These are phyloP conservation scores for Arthrobotrys musiformis DNA, from an alignment of 2,329 filamentous ascomycete species.

Conservation along the genomic window DNA sequence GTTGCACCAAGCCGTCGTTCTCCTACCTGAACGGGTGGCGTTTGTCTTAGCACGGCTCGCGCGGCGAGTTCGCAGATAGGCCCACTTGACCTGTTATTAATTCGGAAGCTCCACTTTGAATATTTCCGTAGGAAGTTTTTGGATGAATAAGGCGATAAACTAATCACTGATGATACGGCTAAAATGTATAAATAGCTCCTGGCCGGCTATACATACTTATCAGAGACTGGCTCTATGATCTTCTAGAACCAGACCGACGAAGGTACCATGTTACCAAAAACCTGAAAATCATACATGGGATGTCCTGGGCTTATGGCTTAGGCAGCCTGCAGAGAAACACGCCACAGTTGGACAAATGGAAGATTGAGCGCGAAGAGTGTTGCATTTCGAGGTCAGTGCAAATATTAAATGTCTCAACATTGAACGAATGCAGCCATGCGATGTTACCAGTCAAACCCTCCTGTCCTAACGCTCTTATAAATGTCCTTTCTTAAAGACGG, in stretches of 20 bases:
- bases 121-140: neutral
- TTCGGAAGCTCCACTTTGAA: slow-evolving; percentile 16
- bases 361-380: neutral
- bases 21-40: slow-evolving; percentile 43
- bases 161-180: neutral
- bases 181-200: neutral
- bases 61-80: slow-evolving; percentile 11
- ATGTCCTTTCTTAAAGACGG: too few relatives aligned
- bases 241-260: neutral
- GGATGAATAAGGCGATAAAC: neutral
- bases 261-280: too few relatives aligned
- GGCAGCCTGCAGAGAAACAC: neutral
- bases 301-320: neutral
- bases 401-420: neutral
- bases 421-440: too few relatives aligned
- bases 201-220: neutral
- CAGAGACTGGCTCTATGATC: neutral
- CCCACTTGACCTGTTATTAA: neutral
- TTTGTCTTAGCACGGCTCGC: slow-evolving; percentile 27
- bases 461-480: too few relatives aligned
- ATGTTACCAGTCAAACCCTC: too few relatives aligned
- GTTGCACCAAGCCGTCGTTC: slow-evolving; percentile 22
- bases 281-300: neutral
- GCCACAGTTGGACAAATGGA: neutral
- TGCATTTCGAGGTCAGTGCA: neutral